phyloP scores from a whole-genome alignment of 495 filamentous ascomycete genomes.

The Penicillium parvum region DNA sequence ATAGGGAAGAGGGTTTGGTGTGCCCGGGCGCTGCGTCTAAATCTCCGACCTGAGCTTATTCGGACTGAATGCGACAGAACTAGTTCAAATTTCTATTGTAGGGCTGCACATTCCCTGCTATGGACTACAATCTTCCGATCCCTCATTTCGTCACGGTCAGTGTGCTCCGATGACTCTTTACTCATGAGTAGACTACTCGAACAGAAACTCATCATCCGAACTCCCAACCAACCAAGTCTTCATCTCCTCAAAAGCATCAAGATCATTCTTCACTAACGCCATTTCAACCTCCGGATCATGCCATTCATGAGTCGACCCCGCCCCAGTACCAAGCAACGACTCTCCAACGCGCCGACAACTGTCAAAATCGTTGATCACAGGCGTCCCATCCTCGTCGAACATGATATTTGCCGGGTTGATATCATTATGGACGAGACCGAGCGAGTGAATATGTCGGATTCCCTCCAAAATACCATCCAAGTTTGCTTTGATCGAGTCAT shows the following conservation, averaged over 20 bases:
- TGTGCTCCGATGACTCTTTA: too few species aligned
- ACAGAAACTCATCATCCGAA: too few species aligned
- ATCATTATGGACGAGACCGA: conserved; percentile 37
- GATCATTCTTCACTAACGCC: conserved; percentile 16
- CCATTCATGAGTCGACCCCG: conserved; percentile 24
- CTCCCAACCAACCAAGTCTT: conserved; percentile 11
- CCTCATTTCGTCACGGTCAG: too few species aligned
- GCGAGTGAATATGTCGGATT: conserved; percentile 33
- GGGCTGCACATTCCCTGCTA: too few species aligned
- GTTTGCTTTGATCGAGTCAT: conserved; percentile 10
- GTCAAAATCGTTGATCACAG: conserved; percentile 42
- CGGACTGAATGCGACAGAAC: too few species aligned
- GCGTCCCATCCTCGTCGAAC: conserved; percentile 26
- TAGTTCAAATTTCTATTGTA: too few species aligned
- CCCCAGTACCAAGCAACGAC: conserved; percentile 12
- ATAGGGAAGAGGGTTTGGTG: too few species aligned
- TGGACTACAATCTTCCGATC: too few species aligned
- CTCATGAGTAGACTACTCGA: too few species aligned
- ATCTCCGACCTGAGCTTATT: too few species aligned
- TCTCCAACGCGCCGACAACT: conserved; percentile 22
- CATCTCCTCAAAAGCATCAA: conserved; percentile 17
- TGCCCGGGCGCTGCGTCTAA: too few species aligned
- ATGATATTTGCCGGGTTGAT: conserved; percentile 37
- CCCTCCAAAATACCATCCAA: conserved; percentile 30
- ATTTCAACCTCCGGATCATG: conserved; percentile 14